Evolutionary conservation across 176 grass and related monocot genomes (phyloP).

Genomic region (Bonia amplexicaulis): DNA sequence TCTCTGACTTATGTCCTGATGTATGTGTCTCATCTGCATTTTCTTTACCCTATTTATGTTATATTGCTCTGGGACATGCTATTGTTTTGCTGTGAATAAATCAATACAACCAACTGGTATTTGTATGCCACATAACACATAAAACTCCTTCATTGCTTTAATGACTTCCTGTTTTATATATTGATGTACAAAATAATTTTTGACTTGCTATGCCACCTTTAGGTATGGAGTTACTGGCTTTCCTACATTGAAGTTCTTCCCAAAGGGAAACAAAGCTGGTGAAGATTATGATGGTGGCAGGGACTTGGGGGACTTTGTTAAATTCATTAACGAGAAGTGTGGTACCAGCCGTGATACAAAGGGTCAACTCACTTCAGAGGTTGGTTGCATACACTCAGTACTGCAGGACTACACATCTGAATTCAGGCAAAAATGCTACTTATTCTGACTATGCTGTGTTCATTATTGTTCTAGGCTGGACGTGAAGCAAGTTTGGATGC

Average conservation of each 20-base stretch:
- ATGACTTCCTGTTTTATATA: neutral
- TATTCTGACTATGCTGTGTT: neutral
- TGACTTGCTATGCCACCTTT: neutral
- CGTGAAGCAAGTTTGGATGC: constrained; percentile 50
- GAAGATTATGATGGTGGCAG: constrained; percentile 78
- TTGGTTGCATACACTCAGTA: neutral
- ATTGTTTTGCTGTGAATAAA: neutral
- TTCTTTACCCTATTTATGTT: neutral
- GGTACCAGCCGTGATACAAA: constrained; percentile 72
- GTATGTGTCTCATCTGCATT: neutral
- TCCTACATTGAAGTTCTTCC: constrained; percentile 93
- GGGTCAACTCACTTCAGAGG: constrained; percentile 73
- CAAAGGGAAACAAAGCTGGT: constrained; percentile 86
- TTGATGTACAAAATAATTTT: neutral
- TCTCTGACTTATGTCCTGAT: neutral
- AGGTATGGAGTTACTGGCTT: constrained; percentile 84
- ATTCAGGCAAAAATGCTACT: neutral
- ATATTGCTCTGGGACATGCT: neutral
- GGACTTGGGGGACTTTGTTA: constrained; percentile 74
- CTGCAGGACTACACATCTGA: neutral
- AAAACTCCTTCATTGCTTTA: neutral
- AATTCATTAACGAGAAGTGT: constrained; percentile 81
- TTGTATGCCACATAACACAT: neutral
- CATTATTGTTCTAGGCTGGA: constrained; percentile 52
- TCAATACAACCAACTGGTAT: neutral